Base-by-base conservation (phyloP, 1,284 basidiomycete genomes). In the Heterobasidion occidentale region DNA sequence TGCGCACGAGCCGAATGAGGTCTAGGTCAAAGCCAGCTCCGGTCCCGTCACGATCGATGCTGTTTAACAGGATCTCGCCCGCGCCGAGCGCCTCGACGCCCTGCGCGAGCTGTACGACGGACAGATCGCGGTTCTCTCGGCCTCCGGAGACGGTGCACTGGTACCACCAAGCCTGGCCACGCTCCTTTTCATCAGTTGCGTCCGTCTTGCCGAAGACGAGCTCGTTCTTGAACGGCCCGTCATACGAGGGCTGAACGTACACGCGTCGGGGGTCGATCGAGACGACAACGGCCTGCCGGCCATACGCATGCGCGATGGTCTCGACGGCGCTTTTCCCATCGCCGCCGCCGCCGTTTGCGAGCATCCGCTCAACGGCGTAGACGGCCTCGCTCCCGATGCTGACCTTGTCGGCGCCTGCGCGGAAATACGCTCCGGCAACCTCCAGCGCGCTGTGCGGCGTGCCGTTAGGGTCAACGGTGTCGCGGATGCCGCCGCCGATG, bases 401-500 rank as follows among this genome's bases (percentile, higher is more conserved):
- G 47, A 97, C 94, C 76, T 98, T 99, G 77, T 99, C 97, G 3
- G 97, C 97, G 1, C 97, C 97, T 1, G 92, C 93, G 48, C 97
- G 86, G 76, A 99, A 99, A 74, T 99, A 99, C 12, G 88, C 85
- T 8, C 92, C 90, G 1, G 97, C 97, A 47, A 99, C 96, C 70
- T 99, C 94, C 56, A 97, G 80, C 27, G 97, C 97, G 17, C 83
- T 79, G 59, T 85, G 87, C 52, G 74, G 74, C 5, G 94, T 97
- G 38, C 96, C 96, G 69, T 99, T 96, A 0, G 97, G 97, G 68
- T 99, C 97, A 63, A 92, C 78, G 9, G 87, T 89, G 72, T 98
- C 95, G 72, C 94, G 96, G 78, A 99, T 99, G 0, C 97, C 97
- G 38, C 97, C 97, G 36, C 97, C 97, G 62, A 99, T 96, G 17